Evolutionary conservation across 1,284 basidiomycete genomes (phyloP).

Genomic region (Ustilago sp.): DNA sequence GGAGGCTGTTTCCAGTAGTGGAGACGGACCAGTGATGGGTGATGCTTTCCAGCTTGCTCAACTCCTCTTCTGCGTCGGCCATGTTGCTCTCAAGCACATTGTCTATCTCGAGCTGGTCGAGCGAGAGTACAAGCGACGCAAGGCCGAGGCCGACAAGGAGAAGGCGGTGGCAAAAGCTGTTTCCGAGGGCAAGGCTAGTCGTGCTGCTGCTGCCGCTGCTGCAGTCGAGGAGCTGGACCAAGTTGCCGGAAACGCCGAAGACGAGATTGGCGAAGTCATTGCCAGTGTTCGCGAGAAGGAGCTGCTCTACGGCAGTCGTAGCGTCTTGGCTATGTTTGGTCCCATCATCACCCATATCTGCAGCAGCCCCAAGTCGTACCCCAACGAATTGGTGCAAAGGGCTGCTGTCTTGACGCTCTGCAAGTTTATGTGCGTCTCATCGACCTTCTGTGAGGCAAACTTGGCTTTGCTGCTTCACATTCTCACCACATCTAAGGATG

Average conservation of each 20-base stretch:
- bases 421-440: conserved; percentile 96
- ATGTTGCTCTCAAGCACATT: conserved; percentile 96
- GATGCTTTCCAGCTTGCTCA: conserved; percentile 85
- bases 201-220: conserved; percentile 72
- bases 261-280: conserved; percentile 95
- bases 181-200: conserved; percentile 55
- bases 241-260: conserved; percentile 96
- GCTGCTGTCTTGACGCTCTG: conserved; percentile 89
- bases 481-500: conserved; percentile 87
- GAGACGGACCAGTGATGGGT: conserved; percentile 30
- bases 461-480: conserved; percentile 91
- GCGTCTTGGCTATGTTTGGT: conserved; percentile 85
- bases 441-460: conserved; percentile 90
- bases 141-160: conserved; percentile 81
- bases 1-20: conserved; percentile 17
- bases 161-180: conserved; percentile 56
- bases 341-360: conserved; percentile 91
- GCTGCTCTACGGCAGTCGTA: conserved; percentile 85
- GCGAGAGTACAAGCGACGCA: conserved; percentile 94
- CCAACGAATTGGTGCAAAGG: conserved; percentile 87
- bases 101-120: conserved; percentile 97
- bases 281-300: conserved; percentile 86
- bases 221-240: conserved; percentile 80
- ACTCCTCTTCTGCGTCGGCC: conserved; percentile 91
- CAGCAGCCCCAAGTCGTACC: conserved; percentile 73